Percentiles rank a stretch among this genome's conserved stretches.
Evolutionary conservation across 495 filamentous ascomycete species (phyloP).

Genomic region (Aspergillus nidulans): DNA sequence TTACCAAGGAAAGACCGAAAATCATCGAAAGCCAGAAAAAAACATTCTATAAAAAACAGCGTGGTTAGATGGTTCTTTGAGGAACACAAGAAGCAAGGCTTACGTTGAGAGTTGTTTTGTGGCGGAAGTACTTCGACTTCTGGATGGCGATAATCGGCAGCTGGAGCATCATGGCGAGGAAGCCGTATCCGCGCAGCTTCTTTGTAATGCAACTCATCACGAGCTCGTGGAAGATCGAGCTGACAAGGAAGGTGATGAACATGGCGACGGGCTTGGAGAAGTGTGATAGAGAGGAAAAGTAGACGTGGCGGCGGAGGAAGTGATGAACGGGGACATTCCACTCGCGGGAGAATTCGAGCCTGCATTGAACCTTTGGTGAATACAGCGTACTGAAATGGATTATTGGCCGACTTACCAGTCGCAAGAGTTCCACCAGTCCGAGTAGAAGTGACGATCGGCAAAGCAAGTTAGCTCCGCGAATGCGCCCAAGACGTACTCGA

Average conservation of each 20-base stretch:
- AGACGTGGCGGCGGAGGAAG: conserved; percentile 93
- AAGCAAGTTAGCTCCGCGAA: conserved; percentile 93
- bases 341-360: conserved; percentile 95
- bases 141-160: conserved; percentile 91
- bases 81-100: conserved; percentile 11
- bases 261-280: conserved; percentile 78
- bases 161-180: conserved; percentile 92
- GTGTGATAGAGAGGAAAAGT: conserved; percentile 68
- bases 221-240: conserved; percentile 84
- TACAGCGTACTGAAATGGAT: background rate
- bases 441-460: conserved; percentile 92
- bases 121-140: conserved; percentile 68
- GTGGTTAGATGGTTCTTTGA: background rate
- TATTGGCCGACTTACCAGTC: conserved; percentile 42
- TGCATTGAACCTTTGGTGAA: conserved; percentile 8
- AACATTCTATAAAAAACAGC: conserved; percentile 52
- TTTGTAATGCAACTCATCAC: conserved; percentile 98
- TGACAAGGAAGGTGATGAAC: conserved; percentile 87
- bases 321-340: conserved; percentile 99
- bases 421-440: conserved; percentile 85
- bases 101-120: conserved; percentile 70
- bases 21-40: conserved; percentile 97
- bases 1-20: conserved; percentile 77
- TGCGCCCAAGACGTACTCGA: conserved; percentile 92
- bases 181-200: conserved; percentile 92